phyloP scores from a whole-genome alignment of 306 rosid species.

The Trifolium dubium region DNA sequence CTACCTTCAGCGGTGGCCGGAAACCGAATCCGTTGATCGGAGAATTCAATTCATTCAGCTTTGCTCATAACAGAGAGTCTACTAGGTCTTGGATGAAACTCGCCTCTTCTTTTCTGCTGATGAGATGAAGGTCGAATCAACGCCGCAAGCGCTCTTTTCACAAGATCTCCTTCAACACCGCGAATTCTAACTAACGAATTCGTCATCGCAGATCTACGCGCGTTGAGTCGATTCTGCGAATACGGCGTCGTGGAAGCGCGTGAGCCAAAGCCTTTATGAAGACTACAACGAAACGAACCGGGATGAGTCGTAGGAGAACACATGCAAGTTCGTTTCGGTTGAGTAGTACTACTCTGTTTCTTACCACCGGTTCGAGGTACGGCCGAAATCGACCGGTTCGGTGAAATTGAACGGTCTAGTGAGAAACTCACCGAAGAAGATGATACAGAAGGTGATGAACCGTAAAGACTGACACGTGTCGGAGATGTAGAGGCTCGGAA shows the following conservation, averaged over 20 bases:
- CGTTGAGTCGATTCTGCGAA: constrained; percentile 79
- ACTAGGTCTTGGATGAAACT: constrained; percentile 77
- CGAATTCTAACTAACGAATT: constrained; percentile 92
- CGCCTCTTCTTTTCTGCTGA: constrained; percentile 72
- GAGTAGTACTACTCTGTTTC: constrained; percentile 46
- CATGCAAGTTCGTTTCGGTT: constrained; percentile 78
- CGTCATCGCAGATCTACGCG: constrained; percentile 97
- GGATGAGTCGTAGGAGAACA: constrained; percentile 96
- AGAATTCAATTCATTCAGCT: too few species aligned
- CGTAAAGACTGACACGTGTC: constrained; percentile 61
- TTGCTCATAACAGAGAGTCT: constrained; percentile 79
- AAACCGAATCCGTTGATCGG: constrained; percentile 29
- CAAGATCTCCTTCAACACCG: constrained; percentile 92
- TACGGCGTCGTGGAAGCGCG: constrained; percentile 52
- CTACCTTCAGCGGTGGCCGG: constrained; percentile 16
- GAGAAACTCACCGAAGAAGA: constrained; percentile 71
- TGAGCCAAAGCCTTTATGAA: constrained; percentile 63
- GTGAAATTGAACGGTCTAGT: constrained; percentile 74
- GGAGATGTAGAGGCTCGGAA: constrained; percentile 69
- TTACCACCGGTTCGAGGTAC: constrained; percentile 49
- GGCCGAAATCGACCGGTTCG: constrained; percentile 75
- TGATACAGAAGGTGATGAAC: constrained; percentile 52
- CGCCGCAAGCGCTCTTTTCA: constrained; percentile 79
- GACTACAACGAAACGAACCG: constrained; percentile 91
- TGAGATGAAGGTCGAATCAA: constrained; percentile 95